These are phyloP conservation scores for Filosporella fistucella DNA, from an alignment of 495 filamentous ascomycete genomes.

Conservation along the genomic window DNA sequence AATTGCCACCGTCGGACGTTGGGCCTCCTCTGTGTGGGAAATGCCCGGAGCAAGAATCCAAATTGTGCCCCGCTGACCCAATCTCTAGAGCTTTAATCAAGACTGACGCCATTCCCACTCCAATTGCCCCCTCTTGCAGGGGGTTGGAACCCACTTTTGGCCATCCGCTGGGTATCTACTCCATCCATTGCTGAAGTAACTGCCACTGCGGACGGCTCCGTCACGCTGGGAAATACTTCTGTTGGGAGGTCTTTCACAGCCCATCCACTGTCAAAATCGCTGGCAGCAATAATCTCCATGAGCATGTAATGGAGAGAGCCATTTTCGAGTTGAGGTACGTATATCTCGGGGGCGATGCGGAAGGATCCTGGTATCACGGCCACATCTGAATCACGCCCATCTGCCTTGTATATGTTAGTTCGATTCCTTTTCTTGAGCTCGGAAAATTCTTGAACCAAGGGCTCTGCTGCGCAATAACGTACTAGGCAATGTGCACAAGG, in stretches of 20 bases:
- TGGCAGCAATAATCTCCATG: conserved; percentile 36
- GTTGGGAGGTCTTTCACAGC: conserved; percentile 16
- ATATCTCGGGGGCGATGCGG: conserved; percentile 28
- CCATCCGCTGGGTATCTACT: conserved; percentile 7
- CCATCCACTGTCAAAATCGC: conserved; percentile 22
- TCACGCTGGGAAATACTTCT: conserved; percentile 16
- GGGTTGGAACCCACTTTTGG: conserved; percentile 7
- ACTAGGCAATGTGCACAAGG: conserved; percentile 54
- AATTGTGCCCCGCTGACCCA: neutral
- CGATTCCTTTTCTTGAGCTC: neutral
- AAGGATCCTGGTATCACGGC: conserved; percentile 17
- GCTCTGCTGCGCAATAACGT: too few species aligned
- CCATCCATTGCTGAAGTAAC: conserved; percentile 10
- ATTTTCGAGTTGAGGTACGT: conserved; percentile 37
- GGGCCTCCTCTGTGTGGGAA: too few species aligned
- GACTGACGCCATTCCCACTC: conserved; percentile 4
- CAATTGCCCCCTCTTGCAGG: neutral
- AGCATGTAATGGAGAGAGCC: conserved; percentile 39
- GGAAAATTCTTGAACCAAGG: too few species aligned
- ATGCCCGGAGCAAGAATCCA: neutral
- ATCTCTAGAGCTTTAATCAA: conserved; percentile 7
- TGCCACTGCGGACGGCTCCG: conserved; percentile 15
- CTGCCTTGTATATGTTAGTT: conserved; percentile 27
- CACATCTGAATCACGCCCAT: conserved; percentile 41
- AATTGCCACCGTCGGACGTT: too few species aligned